Evolutionary conservation across 2,329 filamentous ascomycete genomes (phyloP).

Genomic region (Arthrinium phaeospermum): DNA sequence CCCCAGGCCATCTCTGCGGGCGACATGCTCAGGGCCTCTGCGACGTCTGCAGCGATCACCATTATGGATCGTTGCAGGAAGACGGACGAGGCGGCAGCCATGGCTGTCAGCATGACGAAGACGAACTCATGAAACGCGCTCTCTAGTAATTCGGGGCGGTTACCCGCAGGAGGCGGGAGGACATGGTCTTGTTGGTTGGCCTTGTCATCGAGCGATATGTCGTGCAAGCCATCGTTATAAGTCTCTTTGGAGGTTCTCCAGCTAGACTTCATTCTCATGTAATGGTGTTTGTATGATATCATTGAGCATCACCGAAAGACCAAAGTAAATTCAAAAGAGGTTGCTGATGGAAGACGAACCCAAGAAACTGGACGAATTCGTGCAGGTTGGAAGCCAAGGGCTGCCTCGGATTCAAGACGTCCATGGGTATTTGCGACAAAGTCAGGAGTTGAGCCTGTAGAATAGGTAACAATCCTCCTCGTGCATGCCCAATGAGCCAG

Average conservation of each 20-base stretch:
- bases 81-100: slow-evolving; percentile 39
- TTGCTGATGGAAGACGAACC: not conserved
- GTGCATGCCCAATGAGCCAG: no score
- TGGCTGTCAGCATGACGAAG: slow-evolving; percentile 38
- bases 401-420: not conserved
- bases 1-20: slow-evolving; percentile 40
- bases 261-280: not conserved
- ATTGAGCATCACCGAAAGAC: not conserved
- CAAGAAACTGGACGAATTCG: not conserved
- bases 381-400: not conserved
- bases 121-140: slow-evolving; percentile 33
- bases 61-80: slow-evolving; percentile 40
- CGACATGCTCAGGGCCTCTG: slow-evolving; percentile 34
- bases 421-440: not conserved
- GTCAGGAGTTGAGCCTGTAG: not conserved
- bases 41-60: slow-evolving; percentile 37
- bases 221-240: not conserved
- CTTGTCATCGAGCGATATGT: not conserved
- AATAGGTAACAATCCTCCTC: not conserved
- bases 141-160: not conserved
- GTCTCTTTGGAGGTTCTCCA: not conserved
- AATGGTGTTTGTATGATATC: not conserved
- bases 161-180: not conserved
- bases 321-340: not conserved
- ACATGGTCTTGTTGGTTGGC: not conserved